phyloP scores from a whole-genome alignment of 1,139 yeast species.

The Pichia sp. region DNA sequence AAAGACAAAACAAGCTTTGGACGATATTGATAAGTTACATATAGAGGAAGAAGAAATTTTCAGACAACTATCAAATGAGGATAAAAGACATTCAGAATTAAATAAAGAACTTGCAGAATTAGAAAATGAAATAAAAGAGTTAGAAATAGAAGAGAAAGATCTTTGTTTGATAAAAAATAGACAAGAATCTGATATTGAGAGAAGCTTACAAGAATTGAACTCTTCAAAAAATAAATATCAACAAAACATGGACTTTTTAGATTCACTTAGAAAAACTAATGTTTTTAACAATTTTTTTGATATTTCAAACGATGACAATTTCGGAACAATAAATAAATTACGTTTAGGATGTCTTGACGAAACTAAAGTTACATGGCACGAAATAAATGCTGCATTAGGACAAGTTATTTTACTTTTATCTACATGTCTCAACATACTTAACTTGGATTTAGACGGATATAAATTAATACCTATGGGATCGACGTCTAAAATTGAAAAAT shows the following conservation, averaged over 20 bases:
- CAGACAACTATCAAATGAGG: constrained; percentile 41
- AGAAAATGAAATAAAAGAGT: constrained; percentile 36
- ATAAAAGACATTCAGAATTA: constrained; percentile 36
- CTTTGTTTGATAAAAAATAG: constrained; percentile 45
- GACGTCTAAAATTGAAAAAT: constrained; percentile 66
- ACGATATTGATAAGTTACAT: constrained; percentile 37
- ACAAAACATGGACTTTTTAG: constrained; percentile 56
- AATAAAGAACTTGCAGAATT: constrained; percentile 36
- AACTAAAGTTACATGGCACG: constrained; percentile 74
- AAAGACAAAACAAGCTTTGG: constrained; percentile 38
- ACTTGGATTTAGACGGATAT: constrained; percentile 52
- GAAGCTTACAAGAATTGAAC: constrained; percentile 47
- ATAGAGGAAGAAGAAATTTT: constrained; percentile 34
- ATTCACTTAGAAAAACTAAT: constrained; percentile 64
- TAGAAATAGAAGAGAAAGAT: constrained; percentile 39
- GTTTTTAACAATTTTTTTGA: constrained; percentile 77
- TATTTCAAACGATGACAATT: constrained; percentile 75
- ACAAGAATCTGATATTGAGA: constrained; percentile 43
- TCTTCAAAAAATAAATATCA: constrained; percentile 59
- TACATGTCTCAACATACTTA: constrained; percentile 55
- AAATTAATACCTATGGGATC: constrained; percentile 79
- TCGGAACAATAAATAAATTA: constrained; percentile 83
- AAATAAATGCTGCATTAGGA: constrained; percentile 88
- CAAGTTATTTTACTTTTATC: constrained; percentile 66
- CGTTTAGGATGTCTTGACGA: constrained; percentile 62